Conservation (phyloP, 2,329 filamentous ascomycete genomes). For the Endocalyx cinctus region DNA sequence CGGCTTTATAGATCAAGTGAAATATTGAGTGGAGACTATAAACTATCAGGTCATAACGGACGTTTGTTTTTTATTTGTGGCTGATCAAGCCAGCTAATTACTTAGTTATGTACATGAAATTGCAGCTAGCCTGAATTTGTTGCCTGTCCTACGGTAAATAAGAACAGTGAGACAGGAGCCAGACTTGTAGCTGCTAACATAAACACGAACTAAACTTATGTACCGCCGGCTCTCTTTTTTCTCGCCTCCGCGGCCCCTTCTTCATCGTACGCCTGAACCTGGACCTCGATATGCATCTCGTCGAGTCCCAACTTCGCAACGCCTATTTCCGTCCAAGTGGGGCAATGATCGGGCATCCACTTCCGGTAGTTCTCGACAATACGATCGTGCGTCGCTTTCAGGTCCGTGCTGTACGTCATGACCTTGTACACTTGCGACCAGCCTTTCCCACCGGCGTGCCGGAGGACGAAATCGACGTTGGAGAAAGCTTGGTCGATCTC, state of each 20-base stretch:
- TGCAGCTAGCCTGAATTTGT: too few relatives aligned
- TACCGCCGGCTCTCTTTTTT: too few relatives aligned
- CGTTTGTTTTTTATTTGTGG: too few relatives aligned
- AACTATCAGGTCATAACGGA: too few relatives aligned
- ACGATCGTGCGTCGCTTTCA: conserved; percentile 30
- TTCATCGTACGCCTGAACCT: conserved; percentile 44
- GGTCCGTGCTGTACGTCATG: conserved; percentile 38
- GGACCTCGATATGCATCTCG: conserved; percentile 55
- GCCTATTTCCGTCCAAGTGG: conserved; percentile 50
- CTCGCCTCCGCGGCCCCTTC: conserved; percentile 10
- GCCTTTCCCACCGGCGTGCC: conserved; percentile 49
- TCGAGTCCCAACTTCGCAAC: conserved; percentile 42
- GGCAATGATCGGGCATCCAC: conserved; percentile 48
- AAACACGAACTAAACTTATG: too few relatives aligned
- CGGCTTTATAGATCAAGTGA: too few relatives aligned
- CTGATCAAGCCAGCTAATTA: too few relatives aligned
- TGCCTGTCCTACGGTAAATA: too few relatives aligned
- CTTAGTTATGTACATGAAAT: too few relatives aligned
- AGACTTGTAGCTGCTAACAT: too few relatives aligned
- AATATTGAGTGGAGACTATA: too few relatives aligned
- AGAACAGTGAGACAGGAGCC: too few relatives aligned
- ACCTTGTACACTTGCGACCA: conserved; percentile 51
- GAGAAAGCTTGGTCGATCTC: conserved; percentile 50
- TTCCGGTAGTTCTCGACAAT: conserved; percentile 44
- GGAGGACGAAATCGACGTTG: conserved; percentile 50